Base-by-base conservation (phyloP, 768 basidiomycete genomes). In the Nevesoporus exiguus region DNA sequence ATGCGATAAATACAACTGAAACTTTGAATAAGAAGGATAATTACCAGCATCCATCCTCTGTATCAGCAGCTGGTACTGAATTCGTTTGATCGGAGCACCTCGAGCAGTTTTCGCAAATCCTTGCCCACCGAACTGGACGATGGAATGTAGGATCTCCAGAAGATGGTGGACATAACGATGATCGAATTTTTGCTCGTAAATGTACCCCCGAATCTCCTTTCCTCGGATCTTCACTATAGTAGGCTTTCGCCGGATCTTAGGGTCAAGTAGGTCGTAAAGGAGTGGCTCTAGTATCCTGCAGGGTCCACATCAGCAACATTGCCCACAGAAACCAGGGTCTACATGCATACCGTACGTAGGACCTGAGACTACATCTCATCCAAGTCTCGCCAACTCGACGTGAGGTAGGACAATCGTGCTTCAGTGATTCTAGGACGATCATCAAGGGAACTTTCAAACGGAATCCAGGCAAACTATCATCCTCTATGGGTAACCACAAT, bases 361-460 rank as follows among this genome's bases (percentile, higher is more conserved):
- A 95, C 67, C 88, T 90, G 29, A 98, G 77, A 62, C 85, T 93
- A 65, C 92, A 93, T 25, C 95, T 82, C 88, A 99, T 93, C 97
- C 97, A 99, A 0, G 93, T 93, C 69, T 98, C 96, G 14, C 90
- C 91, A 30, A 90, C 77, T 11, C 93, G 80, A 25, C 88, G 84
- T 10, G 89, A 69, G 55, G 73, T 73, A 8, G 92, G 89, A 59
- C 93, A 85, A 30, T 86, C 84, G 36, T 78, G 85, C 62, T 85
- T 86, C 45, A 98, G 71, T 0, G 86, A 84, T 64, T 96, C 93
- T 47, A 98, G 72, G 29, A 96, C 84, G 41, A 86, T 82, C 79
- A 93, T 86, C 81, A 98, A 79, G 0, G 96, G 96, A 2, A 87
- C 77, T 63, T 87, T 87, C 65, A 98, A 85, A 24, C 78, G 76